Evolutionary conservation across 768 basidiomycete species (phyloP).

Genomic region (Suillus alpinus): DNA sequence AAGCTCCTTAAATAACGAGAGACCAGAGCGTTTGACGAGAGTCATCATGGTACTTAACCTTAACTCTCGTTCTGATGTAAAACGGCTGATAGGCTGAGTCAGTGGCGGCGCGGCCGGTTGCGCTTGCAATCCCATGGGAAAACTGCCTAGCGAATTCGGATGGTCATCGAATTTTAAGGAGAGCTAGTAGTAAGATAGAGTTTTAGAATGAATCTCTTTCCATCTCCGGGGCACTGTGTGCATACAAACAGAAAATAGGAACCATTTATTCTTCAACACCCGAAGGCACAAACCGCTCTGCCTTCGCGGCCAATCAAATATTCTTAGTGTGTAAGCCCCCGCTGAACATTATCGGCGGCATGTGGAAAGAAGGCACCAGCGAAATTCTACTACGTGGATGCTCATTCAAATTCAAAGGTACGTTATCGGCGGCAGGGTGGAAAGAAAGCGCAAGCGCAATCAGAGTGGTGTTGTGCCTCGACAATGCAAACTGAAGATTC

Average conservation of each 20-base stretch:
- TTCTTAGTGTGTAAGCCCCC: not conserved
- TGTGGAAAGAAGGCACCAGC: not conserved
- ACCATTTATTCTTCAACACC: not conserved
- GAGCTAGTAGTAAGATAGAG: constrained; percentile 22
- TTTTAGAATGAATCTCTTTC: constrained; percentile 26
- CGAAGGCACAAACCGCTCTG: not conserved
- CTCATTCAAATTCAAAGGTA: not conserved
- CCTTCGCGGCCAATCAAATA: constrained; percentile 2
- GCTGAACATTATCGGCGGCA: not conserved
- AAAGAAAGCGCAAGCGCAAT: not conserved
- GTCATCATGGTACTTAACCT: constrained; percentile 23
- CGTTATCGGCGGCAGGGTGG: constrained; percentile 3
- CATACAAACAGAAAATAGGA: constrained; percentile 3
- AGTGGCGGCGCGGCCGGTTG: constrained; percentile 26
- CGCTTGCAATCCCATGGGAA: constrained; percentile 24
- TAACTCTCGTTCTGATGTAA: constrained; percentile 32
- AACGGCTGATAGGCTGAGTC: constrained; percentile 19
- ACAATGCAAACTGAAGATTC: not conserved
- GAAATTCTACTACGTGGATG: not conserved
- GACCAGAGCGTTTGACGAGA: constrained; percentile 16
- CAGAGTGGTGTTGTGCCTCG: not conserved
- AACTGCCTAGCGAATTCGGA: constrained; percentile 12
- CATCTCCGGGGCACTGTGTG: constrained; percentile 8
- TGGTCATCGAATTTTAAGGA: constrained; percentile 18
- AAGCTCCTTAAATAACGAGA: constrained; percentile 29